A percentile compares a stretch with the other conserved stretches of the same genome.
These are phyloP conservation scores for Punctularia strigosozonata DNA, from an alignment of 768 basidiomycete genomes.

Conservation along the genomic window DNA sequence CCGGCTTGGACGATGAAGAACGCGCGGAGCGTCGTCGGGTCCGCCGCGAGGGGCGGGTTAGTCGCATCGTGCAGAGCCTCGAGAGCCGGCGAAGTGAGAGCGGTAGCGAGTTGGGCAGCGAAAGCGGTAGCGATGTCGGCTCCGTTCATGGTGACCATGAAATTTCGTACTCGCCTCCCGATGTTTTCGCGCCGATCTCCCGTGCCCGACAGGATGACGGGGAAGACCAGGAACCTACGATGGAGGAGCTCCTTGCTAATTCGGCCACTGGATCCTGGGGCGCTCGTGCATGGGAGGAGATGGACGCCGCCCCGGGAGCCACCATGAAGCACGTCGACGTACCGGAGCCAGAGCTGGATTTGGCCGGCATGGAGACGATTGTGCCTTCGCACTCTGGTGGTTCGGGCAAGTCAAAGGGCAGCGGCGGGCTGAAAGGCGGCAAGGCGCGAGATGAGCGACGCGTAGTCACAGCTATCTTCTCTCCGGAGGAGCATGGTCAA, in stretches of 20 bases:
- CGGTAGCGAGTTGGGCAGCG: background rate
- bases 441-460: conserved; percentile 12
- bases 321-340: conserved; percentile 20
- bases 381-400: no score
- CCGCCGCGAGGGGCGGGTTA: background rate
- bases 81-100: background rate
- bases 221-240: conserved; percentile 16
- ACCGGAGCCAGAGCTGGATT: conserved; percentile 5
- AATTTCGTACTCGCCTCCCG: background rate
- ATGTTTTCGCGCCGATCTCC: background rate
- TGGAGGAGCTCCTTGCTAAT: conserved; percentile 18
- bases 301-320: conserved; percentile 16
- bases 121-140: background rate
- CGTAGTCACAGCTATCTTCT: conserved; percentile 20
- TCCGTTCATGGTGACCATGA: background rate
- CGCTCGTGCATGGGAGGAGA: conserved; percentile 25
- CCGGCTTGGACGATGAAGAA: background rate
- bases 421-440: conserved; percentile 8
- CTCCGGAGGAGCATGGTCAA: conserved; percentile 6
- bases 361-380: conserved; percentile 1
- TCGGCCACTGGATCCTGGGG: conserved; percentile 15
- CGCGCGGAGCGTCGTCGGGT: background rate
- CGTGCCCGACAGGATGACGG: background rate
- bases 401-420: background rate
- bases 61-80: background rate